These are phyloP conservation scores for Limonium bicolor DNA, from an alignment of 148 eudicot species.

Conservation along the genomic window DNA sequence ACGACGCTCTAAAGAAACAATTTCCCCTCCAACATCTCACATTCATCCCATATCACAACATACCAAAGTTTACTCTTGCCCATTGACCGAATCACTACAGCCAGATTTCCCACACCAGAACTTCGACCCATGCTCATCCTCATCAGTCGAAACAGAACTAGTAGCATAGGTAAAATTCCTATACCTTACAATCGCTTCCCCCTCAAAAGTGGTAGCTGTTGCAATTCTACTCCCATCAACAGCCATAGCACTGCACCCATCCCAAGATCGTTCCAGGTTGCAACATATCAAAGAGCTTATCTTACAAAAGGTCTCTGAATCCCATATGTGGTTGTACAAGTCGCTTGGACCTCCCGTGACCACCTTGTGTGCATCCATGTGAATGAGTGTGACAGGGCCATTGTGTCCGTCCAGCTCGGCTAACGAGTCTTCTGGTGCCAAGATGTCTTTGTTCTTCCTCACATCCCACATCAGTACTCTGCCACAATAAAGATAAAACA, in stretches of 20 bases:
- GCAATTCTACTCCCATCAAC: constrained; percentile 42
- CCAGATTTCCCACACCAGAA: constrained; percentile 29
- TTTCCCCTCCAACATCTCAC: too few relatives aligned
- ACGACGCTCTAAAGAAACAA: too few relatives aligned
- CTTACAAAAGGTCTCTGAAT: constrained; percentile 22
- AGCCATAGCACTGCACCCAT: constrained; percentile 34
- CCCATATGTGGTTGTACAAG: constrained; percentile 34
- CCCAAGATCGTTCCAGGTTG: constrained; percentile 1
- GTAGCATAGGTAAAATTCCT: constrained; percentile 43
- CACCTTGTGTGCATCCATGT: constrained; percentile 53
- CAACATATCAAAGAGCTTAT: constrained; percentile 28
- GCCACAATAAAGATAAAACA: constrained; percentile 12
- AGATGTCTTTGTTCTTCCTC: constrained; percentile 28
- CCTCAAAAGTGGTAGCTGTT: constrained; percentile 22
- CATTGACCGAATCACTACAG: constrained; percentile 9
- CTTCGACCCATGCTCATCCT: constrained; percentile 21
- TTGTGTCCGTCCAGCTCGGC: constrained; percentile 37
- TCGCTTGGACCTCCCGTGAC: constrained; percentile 46
- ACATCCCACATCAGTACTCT: constrained; percentile 66
- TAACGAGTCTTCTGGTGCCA: constrained; percentile 16
- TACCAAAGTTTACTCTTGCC: not conserved
- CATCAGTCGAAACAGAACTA: constrained; percentile 10
- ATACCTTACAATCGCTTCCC: constrained; percentile 24
- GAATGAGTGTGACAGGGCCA: constrained; percentile 39
- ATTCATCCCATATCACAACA: too few relatives aligned